Evolutionary conservation across 495 filamentous ascomycete genomes (phyloP), one percentile per base, ranked within the genome.

Genomic region (Corynascus novoguineensis): DNA sequence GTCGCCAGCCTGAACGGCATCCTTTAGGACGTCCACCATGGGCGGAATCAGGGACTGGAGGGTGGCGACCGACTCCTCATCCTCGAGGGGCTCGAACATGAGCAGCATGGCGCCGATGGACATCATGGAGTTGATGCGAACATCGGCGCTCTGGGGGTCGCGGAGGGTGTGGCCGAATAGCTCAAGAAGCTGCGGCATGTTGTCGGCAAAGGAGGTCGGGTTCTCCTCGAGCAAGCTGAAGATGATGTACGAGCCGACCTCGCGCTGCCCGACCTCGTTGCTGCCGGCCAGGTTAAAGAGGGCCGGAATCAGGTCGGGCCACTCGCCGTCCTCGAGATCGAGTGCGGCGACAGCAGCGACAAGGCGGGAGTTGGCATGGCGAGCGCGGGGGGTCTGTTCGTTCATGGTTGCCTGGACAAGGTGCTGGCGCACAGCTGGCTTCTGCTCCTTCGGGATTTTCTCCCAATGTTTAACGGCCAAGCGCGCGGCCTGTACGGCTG

Each of bases 101-200:
- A 95, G 87, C 21, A 91, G 87, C 58, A 96, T 77, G 72, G 89
- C 85, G 68, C 92, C 89, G 56, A 97, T 81, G n/a, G 89, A 90
- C 63, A 96, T 81, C 73, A 97, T 86, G 25, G 92, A 95, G 75
- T 97, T 98, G 73, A 95, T 83, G 55, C 92, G 86, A 49, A 98
- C 95, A 67, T 93, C 86, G 54, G 85, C 79, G 71, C 89, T 96
- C 74, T 96, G 87, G 19, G 87, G 87, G 69, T 98, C 95, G 59
- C 81, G 81, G 66, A 98, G 93, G 14, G 91, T 96, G 71, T 82
- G 88, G 70, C 73, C 75, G 76, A 97, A 97, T 10, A 97, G 81
- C 55, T 79, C 78, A 64, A 97, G 88, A 31, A 97, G 81, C 59
- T 88, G 84, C 42, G 75, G 68, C 62, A 90, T 81, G 65, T 90